Evolutionary conservation across 2,329 filamentous ascomycete genomes (phyloP), one percentile per base, ranked within the genome.

Genomic region (Coniochaeta prunicola): DNA sequence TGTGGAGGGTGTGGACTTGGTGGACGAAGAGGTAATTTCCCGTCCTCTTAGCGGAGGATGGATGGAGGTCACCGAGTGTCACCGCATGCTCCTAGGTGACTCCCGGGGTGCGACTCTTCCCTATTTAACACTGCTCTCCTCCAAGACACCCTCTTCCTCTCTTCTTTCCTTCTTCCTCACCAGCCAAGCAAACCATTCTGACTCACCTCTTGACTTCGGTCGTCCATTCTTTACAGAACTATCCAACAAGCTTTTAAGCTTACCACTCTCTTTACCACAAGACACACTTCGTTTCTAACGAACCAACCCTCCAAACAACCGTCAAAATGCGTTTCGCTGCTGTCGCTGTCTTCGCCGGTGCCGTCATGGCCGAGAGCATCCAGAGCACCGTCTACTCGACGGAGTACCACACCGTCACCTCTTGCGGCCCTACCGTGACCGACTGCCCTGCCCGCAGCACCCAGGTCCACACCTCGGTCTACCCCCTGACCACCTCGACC

Each of bases 241-340:
- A 59, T 58, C 53, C 57, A 67, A 55, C 30, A 33, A 69, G 65
- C 65, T 65, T 34, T 64, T 40, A 50, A 64, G 67, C 66, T 68
- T 50, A 50, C 69, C 57, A 65, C 68, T 58, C 62, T 70, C 65
- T 66, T 67, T 67, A 58, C 58, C 59, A 38, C 42, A 45, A 57
- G 60, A 61, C 60, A 40, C 57, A 53, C 28, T 40, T 63, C 60
- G 48, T 63, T 63, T 62, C 61, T 59, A 59, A 64, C 59, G 58
- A 64, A 63, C 57, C 59, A 58, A 38, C 36, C 36, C 15, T n/a
- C 59, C 38, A 48, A 48, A 62, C 62, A 69, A 63, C 72, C 64
- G 66, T 77, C 82, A 86, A 85, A 69, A 86, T 86, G 83, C 81
- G 81, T 82, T 85, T 84, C 81, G 69, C 80, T 67, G 67, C 77